Evolutionary conservation across 805 yeast species (phyloP).

Genomic region (Cyberlindnera mycetangii): DNA sequence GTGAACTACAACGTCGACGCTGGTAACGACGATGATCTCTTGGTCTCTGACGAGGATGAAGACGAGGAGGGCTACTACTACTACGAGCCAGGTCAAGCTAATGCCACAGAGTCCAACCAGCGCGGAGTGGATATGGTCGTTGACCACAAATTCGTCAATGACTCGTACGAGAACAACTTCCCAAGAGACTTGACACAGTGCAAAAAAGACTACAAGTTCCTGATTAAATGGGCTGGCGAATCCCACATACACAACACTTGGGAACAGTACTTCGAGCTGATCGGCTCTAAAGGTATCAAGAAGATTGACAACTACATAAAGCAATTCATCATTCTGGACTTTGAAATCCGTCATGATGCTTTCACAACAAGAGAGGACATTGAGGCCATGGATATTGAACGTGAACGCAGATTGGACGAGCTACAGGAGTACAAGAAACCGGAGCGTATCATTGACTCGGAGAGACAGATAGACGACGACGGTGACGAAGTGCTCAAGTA

Average conservation of each 20-base stretch:
- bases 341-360: slow-evolving; percentile 75
- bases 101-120: slow-evolving; percentile 29
- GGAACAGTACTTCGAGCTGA: slow-evolving; percentile 62
- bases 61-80: slow-evolving; percentile 24
- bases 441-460: slow-evolving; percentile 86
- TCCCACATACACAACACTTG: slow-evolving; percentile 95
- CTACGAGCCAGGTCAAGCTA: slow-evolving; percentile 25
- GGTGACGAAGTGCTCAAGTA: slow-evolving; percentile 73
- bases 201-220: slow-evolving; percentile 54
- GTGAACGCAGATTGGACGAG: slow-evolving; percentile 80
- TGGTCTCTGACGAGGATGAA: slow-evolving; percentile 29
- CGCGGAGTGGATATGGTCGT: slow-evolving; percentile 46
- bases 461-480: slow-evolving; percentile 58
- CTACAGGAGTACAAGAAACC: slow-evolving; percentile 79
- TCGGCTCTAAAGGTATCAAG: slow-evolving; percentile 66
- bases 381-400: slow-evolving; percentile 90
- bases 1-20: slow-evolving; percentile 77
- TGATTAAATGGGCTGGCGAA: slow-evolving; percentile 81
- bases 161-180: slow-evolving; percentile 30
- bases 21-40: slow-evolving; percentile 44
- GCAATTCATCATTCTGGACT: slow-evolving; percentile 68
- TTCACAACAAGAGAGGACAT: slow-evolving; percentile 85
- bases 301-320: slow-evolving; percentile 88
- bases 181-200: slow-evolving; percentile 45
- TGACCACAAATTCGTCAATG: slow-evolving; percentile 48